These are phyloP conservation scores for Cornus florida DNA, from an alignment of 148 eudicot species.

Conservation along the genomic window DNA sequence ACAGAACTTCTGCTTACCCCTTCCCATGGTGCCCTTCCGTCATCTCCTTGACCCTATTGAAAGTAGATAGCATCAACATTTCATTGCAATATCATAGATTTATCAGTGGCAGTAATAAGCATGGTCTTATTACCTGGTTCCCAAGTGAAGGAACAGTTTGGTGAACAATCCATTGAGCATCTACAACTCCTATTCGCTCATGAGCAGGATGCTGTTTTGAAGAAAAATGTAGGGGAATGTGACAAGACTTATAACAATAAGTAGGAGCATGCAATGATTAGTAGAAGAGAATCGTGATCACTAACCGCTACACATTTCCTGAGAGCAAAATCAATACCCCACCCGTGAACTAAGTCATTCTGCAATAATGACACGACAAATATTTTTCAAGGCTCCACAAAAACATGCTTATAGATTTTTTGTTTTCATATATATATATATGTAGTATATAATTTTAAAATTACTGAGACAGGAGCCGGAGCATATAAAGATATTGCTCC, in stretches of 20 bases:
- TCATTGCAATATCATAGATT: neutral
- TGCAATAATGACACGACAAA: constrained; percentile 21
- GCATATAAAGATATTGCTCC: neutral
- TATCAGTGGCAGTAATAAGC: neutral
- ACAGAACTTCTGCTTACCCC: constrained; percentile 50
- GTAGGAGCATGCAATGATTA: neutral
- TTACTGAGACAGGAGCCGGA: neutral
- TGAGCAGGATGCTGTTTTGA: constrained; percentile 63
- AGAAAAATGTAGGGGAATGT: neutral
- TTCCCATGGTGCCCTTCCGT: constrained; percentile 77
- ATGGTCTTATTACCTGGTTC: constrained; percentile 56
- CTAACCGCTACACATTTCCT: constrained; percentile 81
- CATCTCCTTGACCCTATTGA: constrained; percentile 55
- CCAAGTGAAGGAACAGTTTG: constrained; percentile 83
- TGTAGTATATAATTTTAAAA: no score
- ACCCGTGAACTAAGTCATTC: constrained; percentile 95
- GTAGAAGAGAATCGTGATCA: neutral
- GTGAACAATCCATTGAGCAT: constrained; percentile 85
- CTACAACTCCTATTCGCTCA: constrained; percentile 85
- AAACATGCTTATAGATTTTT: neutral
- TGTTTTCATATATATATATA: neutral
- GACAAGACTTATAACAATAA: neutral
- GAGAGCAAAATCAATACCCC: constrained; percentile 95
- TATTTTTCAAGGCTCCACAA: neutral
- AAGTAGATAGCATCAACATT: constrained; percentile 5